These are phyloP conservation scores for Colletotrichum kahawae DNA, from an alignment of 2,329 filamentous ascomycete genomes.

Conservation along the genomic window DNA sequence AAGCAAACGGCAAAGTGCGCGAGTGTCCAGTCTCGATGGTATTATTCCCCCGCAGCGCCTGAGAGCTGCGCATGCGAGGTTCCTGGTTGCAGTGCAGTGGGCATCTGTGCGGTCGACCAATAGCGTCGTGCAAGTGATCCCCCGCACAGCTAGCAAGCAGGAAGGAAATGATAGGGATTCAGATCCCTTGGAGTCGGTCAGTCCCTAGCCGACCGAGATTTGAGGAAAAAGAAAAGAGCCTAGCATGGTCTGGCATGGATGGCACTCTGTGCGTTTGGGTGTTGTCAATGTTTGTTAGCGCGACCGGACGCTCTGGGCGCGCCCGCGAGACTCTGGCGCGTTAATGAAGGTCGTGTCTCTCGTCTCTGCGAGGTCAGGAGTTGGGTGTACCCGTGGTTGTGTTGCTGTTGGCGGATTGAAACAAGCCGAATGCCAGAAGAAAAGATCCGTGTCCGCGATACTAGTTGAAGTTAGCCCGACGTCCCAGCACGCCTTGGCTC, in stretches of 20 bases:
- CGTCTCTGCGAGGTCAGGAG: background rate
- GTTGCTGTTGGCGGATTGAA: background rate
- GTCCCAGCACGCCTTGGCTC: background rate
- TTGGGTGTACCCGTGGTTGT: background rate
- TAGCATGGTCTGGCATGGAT: background rate
- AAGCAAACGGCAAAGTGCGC: background rate
- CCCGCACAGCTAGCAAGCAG: background rate
- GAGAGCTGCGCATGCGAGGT: slow-evolving; percentile 1
- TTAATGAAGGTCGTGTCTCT: background rate
- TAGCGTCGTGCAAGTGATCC: background rate
- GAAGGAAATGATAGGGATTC: background rate
- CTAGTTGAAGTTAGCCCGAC: background rate
- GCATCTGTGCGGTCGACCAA: slow-evolving; percentile 3
- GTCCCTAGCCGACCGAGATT: background rate
- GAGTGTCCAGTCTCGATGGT: background rate
- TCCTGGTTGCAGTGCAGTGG: background rate
- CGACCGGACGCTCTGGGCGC: background rate
- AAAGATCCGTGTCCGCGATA: background rate
- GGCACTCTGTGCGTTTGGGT: background rate
- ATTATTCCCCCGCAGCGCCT: slow-evolving; percentile 5
- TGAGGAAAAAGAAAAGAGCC: background rate
- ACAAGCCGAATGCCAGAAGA: slow-evolving; percentile 4
- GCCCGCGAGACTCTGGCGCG: background rate
- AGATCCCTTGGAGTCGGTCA: background rate
- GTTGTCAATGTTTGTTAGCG: background rate